phyloP scores from a whole-genome alignment of 148 eudicot genomes.

The Dianthus caryophyllus region DNA sequence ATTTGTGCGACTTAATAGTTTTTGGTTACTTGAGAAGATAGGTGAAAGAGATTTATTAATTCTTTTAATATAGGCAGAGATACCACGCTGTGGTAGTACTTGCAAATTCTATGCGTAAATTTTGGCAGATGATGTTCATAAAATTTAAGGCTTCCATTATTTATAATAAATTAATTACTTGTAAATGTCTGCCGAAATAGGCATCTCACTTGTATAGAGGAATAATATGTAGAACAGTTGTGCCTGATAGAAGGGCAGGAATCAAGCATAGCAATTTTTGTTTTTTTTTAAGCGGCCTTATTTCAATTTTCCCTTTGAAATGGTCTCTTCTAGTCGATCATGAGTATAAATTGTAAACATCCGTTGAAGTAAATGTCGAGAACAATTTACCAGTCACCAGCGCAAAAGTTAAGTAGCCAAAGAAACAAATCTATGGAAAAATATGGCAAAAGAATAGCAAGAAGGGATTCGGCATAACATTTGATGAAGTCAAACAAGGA shows the following conservation, averaged over 20 bases:
- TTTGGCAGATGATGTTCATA: constrained; percentile 17
- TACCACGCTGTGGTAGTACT: constrained; percentile 1
- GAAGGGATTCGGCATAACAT: neutral
- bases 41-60: constrained; percentile 10
- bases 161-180: neutral
- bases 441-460: neutral
- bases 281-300: neutral
- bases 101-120: neutral
- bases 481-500: neutral
- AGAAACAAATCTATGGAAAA: neutral
- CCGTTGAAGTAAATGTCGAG: no score
- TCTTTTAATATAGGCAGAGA: constrained; percentile 8
- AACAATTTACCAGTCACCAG: no score
- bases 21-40: constrained; percentile 4
- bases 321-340: no score
- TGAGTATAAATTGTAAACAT: no score
- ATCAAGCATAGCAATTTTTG: neutral
- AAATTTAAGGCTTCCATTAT: constrained; percentile 9
- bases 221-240: constrained; percentile 1
- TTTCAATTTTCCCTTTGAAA: neutral
- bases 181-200: constrained; percentile 1
- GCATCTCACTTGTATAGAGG: neutral
- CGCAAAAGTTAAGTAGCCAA: neutral
- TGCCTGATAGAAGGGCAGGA: neutral
- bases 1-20: neutral